Percentiles rank a stretch among this genome's conserved stretches.
Evolutionary conservation across 495 filamentous ascomycete species (phyloP).

Genomic region (Penicillium cataractarum): DNA sequence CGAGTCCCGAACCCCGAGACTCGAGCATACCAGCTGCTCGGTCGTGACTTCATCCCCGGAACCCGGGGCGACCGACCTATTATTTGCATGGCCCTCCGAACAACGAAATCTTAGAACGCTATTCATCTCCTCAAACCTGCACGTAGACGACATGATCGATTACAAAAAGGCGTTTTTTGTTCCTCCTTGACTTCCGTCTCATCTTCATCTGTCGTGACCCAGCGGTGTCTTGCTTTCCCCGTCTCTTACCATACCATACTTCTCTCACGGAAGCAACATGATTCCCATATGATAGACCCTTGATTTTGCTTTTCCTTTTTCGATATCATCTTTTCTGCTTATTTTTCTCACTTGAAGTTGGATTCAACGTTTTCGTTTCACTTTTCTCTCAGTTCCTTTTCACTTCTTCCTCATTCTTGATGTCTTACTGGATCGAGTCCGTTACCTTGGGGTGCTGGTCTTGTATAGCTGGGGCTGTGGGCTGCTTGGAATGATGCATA

Average conservation of each 20-base stretch:
- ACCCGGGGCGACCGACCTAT: not conserved
- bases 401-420: not conserved
- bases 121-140: not conserved
- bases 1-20: not conserved
- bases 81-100: not conserved
- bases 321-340: not conserved
- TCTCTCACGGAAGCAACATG: conserved; percentile 13
- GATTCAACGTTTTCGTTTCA: not conserved
- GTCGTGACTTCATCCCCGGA: not conserved
- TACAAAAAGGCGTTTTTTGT: conserved; percentile 6
- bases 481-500: not conserved
- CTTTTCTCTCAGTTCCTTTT: not conserved
- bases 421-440: not conserved
- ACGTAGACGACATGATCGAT: conserved; percentile 4
- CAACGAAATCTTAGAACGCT: not conserved
- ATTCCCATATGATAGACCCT: conserved; percentile 21
- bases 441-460: not conserved
- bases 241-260: conserved; percentile 10
- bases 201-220: conserved; percentile 4
- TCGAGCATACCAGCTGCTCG: not conserved
- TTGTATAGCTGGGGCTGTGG: not conserved
- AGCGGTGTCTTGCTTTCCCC: not conserved
- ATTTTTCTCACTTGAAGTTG: not conserved
- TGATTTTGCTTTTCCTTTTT: not conserved
- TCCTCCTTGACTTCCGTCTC: not conserved